phyloP scores from a whole-genome alignment of 192 early-diverging fungal genomes.

The Entomortierella lignicola region DNA sequence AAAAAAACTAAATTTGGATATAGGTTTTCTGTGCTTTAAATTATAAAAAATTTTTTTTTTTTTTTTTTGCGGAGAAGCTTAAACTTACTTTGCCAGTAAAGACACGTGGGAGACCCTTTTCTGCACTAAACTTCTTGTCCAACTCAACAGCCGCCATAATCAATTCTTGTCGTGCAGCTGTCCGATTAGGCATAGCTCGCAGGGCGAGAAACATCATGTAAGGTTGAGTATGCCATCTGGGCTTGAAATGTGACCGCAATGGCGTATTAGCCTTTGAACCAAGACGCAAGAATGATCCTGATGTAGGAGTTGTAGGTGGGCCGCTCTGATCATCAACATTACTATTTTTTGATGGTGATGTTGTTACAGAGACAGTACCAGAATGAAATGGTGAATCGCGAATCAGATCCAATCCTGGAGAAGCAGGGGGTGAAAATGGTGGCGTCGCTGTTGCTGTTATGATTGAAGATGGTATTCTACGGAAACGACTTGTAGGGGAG shows the following conservation, averaged over 20 bases:
- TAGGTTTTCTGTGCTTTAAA: neutral
- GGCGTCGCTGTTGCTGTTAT: slow-evolving; percentile 14
- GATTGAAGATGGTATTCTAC: slow-evolving; percentile 12
- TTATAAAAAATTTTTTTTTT: neutral
- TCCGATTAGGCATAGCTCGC: slow-evolving; percentile 72
- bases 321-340: neutral
- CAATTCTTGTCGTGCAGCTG: slow-evolving; percentile 76
- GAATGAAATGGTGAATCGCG: slow-evolving; percentile 24
- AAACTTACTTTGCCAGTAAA: slow-evolving; percentile 85
- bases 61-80: neutral
- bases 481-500: slow-evolving; percentile 35
- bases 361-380: slow-evolving; percentile 1
- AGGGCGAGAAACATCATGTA: slow-evolving; percentile 88
- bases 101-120: slow-evolving; percentile 78
- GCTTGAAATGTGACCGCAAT: slow-evolving; percentile 53
- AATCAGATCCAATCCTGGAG: slow-evolving; percentile 22
- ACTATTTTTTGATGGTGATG: slow-evolving; percentile 24
- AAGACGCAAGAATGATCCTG: slow-evolving; percentile 7
- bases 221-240: slow-evolving; percentile 92
- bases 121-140: slow-evolving; percentile 79
- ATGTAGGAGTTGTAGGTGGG: slow-evolving; percentile 7
- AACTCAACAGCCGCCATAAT: slow-evolving; percentile 80
- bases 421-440: slow-evolving; percentile 39
- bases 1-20: no score
- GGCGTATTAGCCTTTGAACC: slow-evolving; percentile 1